Evolutionary conservation across 192 early-diverging fungal species (phyloP), one percentile per base, ranked within the genome.

Genomic region (Mortierella claussenii): DNA sequence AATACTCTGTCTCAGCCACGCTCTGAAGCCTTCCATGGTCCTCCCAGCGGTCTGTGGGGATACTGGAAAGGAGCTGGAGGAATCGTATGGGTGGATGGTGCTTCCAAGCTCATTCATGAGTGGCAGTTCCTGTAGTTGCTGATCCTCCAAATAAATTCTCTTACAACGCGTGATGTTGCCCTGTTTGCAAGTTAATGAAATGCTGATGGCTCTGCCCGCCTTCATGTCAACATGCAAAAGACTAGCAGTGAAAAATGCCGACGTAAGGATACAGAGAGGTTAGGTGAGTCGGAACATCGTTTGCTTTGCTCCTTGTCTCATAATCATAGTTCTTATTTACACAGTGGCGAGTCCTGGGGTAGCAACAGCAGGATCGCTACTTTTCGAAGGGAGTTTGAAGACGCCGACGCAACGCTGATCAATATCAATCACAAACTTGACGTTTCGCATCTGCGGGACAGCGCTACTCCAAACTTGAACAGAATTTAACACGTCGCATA

Each of bases 371-470:
- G n/a, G n/a, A n/a, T n/a, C n/a, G n/a, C 47, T n/a, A 33, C 58
- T 49, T 23, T 26, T 30, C 15, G 48, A 34, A 10, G 63, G 57
- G 2, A 75, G 42, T 27, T 53, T 34, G 30, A 76, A 76, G 20
- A 76, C 65, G 20, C 73, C 73, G 6, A 76, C 64, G 28, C 73
- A 76, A 4, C 65, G 73, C n/a, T 58, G 55, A 7, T 76, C 73
- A 46, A 76, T 76, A 30, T 76, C 73, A 26, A 76, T 61, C 11
- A 67, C 58, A 48, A 76, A 76, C 36, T 47, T 55, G 15, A 65
- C 64, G 28, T 53, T 61, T 2, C 55, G 50, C 21, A 76, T n/a
- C 9, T 18, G 24, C 12, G 62, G 62, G n/a, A 54, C 17, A 12
- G 33, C 26, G 0, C 44, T 57, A 26, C 52, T 49, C 73, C 73